A percentile compares a stretch with the other conserved stretches of the same genome.
Evolutionary conservation across 78 protist species (phyloP).

Genomic region (Corallochytrium limacisporum): DNA sequence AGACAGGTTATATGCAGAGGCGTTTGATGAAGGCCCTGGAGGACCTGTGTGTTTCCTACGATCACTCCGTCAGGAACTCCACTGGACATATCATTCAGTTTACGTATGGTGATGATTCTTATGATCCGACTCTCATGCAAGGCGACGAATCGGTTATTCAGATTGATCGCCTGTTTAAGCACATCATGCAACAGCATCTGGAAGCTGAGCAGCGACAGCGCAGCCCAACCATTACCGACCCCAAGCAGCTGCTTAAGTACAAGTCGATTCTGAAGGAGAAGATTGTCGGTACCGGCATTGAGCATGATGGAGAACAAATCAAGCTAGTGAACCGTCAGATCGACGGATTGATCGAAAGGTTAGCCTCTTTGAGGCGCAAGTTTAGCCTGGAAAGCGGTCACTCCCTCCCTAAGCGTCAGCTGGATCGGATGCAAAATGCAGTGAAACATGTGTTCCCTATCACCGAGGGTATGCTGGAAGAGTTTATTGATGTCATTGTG

Average conservation of each 20-base stretch:
- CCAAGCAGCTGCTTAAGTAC: too few relatives aligned
- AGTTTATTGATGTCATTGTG: too few relatives aligned
- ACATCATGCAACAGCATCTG: too few relatives aligned
- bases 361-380: too few relatives aligned
- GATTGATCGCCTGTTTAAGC: background rate
- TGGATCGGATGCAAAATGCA: too few relatives aligned
- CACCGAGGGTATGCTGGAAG: background rate
- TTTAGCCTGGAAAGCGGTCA: too few relatives aligned
- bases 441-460: too few relatives aligned
- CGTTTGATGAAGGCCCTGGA: slow-evolving; percentile 85
- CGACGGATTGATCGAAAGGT: too few relatives aligned
- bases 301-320: background rate
- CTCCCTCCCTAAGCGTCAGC: too few relatives aligned
- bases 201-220: too few relatives aligned
- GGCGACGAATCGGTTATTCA: slow-evolving; percentile 9
- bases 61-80: slow-evolving; percentile 78
- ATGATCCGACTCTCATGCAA: slow-evolving; percentile 75
- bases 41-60: slow-evolving; percentile 84
- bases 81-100: slow-evolving; percentile 62
- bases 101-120: slow-evolving; percentile 92
- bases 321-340: too few relatives aligned
- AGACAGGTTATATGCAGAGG: slow-evolving; percentile 97
- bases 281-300: background rate
- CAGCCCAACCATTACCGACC: too few relatives aligned
- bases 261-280: background rate